Evolutionary conservation across 345 rosid species (phyloP), one percentile per base, ranked within the genome.

Genomic region (Viola odorata): DNA sequence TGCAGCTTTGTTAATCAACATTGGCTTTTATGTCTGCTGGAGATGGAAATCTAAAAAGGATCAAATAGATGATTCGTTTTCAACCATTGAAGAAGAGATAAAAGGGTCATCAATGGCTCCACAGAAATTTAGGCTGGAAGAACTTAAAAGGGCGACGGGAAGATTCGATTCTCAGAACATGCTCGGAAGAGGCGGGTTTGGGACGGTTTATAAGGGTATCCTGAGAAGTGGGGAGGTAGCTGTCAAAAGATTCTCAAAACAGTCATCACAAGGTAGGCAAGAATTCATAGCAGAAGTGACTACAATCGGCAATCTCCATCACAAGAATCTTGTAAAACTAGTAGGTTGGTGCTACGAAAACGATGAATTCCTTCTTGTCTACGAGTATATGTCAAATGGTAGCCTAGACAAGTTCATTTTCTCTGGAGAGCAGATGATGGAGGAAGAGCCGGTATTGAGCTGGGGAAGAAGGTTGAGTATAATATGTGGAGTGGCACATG

Each of bases 301-400:
- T 10, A 89, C 91, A 15, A 86, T 89, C 0, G 85, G 97, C 64
- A 80, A 74, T 47, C 81, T 91, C 12, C 80, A 81, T 36, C 96
- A 91, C 62, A 60, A 69, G 55, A 85, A 91, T 58, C 79, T 88
- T 0, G 97, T 91, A 44, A 88, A 80, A 69, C 61, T 88, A 63
- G 74, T 85, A 36, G 96, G 96, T 8, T 88, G 96, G 96, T 88
- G 88, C 71, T 80, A 91, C 11, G 81, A 88, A 68, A 76, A 59
- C 8, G 59, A 50, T 0, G 84, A 86, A 55, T 74, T 68, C 67
- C 90, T 91, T 23, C 75, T 91, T 0, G 85, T 86, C 7, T 91
- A 87, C 55, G 96, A 91, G 69, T 85, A 63, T 68, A 69, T 91
- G 84, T 84, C 85, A 0, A 80, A 87, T 2, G 85, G 91, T 32